Percentiles rank a stretch among this genome's conserved stretches.
phyloP scores from a whole-genome alignment of 768 basidiomycete species.

The Lactifluus volemus region DNA sequence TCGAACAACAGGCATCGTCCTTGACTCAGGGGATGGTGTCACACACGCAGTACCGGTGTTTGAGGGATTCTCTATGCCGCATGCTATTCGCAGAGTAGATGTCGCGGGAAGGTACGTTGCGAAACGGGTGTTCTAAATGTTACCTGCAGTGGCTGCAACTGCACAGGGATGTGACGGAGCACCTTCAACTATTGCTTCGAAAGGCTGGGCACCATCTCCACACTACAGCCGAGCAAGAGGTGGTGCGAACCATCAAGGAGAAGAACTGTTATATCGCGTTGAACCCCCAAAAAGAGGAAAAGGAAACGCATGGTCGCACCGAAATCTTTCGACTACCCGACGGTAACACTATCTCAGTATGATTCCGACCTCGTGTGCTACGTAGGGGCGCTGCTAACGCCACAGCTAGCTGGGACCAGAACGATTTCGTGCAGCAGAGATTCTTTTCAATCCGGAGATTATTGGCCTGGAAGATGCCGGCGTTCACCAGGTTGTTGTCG shows the following conservation, averaged over 20 bases:
- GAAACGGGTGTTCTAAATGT: background rate
- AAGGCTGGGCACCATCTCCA: conserved; percentile 93
- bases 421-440: conserved; percentile 94
- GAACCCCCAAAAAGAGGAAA: conserved; percentile 93
- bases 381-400: background rate
- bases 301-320: conserved; percentile 63
- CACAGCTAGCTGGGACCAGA: conserved; percentile 74
- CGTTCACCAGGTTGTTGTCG: conserved; percentile 97
- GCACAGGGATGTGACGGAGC: conserved; percentile 88
- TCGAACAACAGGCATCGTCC: conserved; percentile 96
- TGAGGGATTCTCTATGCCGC: conserved; percentile 98
- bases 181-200: conserved; percentile 87
- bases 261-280: conserved; percentile 94
- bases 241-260: conserved; percentile 96
- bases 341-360: conserved; percentile 71
- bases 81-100: conserved; percentile 93
- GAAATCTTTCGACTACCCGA: conserved; percentile 95
- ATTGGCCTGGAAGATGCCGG: conserved; percentile 95
- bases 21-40: conserved; percentile 98
- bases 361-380: conserved; percentile 11
- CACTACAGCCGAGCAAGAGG: conserved; percentile 94
- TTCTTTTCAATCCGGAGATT: conserved; percentile 94
- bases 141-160: background rate
- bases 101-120: conserved; percentile 79
- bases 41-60: conserved; percentile 98